These are phyloP conservation scores for Quercus alba DNA, from an alignment of 306 rosid genomes.

Conservation along the genomic window DNA sequence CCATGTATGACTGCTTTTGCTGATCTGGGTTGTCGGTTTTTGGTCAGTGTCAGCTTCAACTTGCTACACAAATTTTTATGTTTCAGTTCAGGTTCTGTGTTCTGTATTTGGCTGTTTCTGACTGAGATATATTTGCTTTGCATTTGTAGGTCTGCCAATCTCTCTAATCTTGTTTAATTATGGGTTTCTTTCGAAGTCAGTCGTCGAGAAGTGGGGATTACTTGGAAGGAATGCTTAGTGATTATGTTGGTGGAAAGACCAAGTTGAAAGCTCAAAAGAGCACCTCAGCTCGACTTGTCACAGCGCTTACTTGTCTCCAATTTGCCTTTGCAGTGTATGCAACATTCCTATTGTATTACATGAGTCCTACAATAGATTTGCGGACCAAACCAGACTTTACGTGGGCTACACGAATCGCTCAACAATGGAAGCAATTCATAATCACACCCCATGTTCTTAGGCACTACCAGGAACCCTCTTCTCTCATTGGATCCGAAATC, in stretches of 20 bases:
- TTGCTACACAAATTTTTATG: background rate
- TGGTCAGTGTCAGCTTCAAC: conserved; percentile 32
- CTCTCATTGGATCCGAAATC: conserved; percentile 42
- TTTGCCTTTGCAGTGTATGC: conserved; percentile 86
- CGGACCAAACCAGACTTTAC: conserved; percentile 67
- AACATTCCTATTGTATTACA: conserved; percentile 78
- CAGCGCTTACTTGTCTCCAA: conserved; percentile 80
- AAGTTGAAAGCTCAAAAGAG: conserved; percentile 48
- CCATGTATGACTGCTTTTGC: background rate
- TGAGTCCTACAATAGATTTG: conserved; percentile 82
- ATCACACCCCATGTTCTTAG: conserved; percentile 67
- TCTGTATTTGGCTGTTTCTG: background rate
- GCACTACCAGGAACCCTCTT: conserved; percentile 57
- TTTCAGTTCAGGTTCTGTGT: background rate
- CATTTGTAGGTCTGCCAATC: conserved; percentile 39
- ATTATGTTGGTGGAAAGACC: conserved; percentile 60
- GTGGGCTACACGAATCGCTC: conserved; percentile 79
- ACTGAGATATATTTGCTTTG: background rate
- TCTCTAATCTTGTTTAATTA: conserved; percentile 13
- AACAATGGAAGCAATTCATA: conserved; percentile 67
- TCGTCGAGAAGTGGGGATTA: conserved; percentile 48
- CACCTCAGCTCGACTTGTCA: conserved; percentile 50
- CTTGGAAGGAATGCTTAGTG: conserved; percentile 89
- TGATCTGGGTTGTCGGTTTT: conserved; percentile 7
- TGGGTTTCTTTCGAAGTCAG: conserved; percentile 53